Evolutionary conservation across 2,329 filamentous ascomycete genomes (phyloP).

Genomic region (Lachnellula arida): DNA sequence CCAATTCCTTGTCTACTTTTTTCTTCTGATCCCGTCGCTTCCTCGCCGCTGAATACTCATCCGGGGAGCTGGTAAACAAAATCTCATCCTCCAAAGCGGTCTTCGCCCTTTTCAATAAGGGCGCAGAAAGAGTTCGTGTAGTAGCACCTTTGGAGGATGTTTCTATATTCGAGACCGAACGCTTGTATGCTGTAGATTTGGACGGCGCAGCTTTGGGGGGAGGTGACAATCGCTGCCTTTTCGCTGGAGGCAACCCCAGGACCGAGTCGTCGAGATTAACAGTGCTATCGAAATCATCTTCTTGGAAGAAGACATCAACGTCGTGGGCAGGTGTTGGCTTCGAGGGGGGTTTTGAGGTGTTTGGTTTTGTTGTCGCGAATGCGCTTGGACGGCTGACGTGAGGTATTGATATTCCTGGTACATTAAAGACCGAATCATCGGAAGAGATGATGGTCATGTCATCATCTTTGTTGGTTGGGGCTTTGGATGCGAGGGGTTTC

Average conservation of each 20-base stretch:
- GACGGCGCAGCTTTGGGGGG: neutral
- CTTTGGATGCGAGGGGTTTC: neutral
- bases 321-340: neutral
- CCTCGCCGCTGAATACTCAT: constrained; percentile 17
- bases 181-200: constrained; percentile 14
- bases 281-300: constrained; percentile 15
- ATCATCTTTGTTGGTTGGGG: no score
- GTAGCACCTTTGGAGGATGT: constrained; percentile 30
- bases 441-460: neutral
- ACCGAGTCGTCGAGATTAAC: constrained; percentile 1
- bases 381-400: neutral
- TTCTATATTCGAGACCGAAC: constrained; percentile 33
- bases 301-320: constrained; percentile 6
- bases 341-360: neutral
- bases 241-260: neutral
- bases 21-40: constrained; percentile 14
- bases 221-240: constrained; percentile 4
- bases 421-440: neutral
- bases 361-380: neutral
- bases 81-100: constrained; percentile 26
- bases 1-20: constrained; percentile 10
- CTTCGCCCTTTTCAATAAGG: constrained; percentile 33
- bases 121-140: constrained; percentile 7
- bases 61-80: constrained; percentile 30
- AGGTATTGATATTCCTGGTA: neutral